Evolutionary conservation across 2,329 filamentous ascomycete species (phyloP), one percentile per base, ranked within the genome.

Genomic region (Calonectria pauciramosa): DNA sequence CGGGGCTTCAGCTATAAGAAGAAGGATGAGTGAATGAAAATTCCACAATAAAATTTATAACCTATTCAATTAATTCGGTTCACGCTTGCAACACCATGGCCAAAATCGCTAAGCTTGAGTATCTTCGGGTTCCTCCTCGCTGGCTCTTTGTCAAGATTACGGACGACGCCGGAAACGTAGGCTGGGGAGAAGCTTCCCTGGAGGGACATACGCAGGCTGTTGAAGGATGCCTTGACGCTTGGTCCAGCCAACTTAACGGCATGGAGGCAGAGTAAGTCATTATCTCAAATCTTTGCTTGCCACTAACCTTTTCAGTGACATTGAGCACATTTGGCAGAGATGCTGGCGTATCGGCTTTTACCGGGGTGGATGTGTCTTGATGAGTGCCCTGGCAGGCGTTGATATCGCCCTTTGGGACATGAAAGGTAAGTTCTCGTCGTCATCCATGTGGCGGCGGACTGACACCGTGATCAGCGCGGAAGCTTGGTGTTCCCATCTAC

Each of bases 371-470:
- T 93, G 94, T 0, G 94, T 96, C 13, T 93, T 96, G 76, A 96
- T 96, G 94, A 94, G 92, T 77, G 94, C 94, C 0, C 84, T 96
- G 20, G 91, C 93, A 0, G 94, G 94, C 3, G 91, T 96, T 67
- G 94, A 96, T 80, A 96, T 96, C 82, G 94, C 94, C 0, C 86
- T 96, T 0, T 96, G 94, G 94, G 94, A 96, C 84, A 86, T 96
- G 23, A 95, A 96, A 86, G 87, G 87, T 85, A 71, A 44, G 44
- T 18, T 11, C 26, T 8, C 1, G 1, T 18, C 10, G 18, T 9
- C 18, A 7, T 4, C 3, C 3, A 26, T 7, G 20, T 0, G 2
- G 2, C 18, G 6, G 44, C 71, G 16, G 73, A 71, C 16, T n/a
- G 9, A 59, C n/a, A 23, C 0, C 11, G 9, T 1, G 3, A 6